Conservation (phyloP, 106 monocot species). For the Xerophyta viscosa region DNA sequence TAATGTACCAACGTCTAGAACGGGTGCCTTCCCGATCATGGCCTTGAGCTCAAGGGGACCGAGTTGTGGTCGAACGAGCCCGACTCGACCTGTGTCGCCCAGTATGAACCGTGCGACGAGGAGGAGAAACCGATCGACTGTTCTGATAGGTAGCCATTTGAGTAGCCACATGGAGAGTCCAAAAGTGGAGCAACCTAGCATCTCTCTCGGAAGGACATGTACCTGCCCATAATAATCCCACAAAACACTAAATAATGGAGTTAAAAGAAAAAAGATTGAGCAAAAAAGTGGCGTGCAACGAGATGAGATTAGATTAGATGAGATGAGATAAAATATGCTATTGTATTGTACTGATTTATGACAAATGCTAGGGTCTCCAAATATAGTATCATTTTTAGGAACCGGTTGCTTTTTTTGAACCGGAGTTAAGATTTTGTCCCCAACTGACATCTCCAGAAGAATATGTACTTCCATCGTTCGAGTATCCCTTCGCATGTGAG, state of each 20-base stretch:
- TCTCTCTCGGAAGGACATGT: constrained; percentile 66
- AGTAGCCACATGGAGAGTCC: constrained; percentile 62
- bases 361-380: too few species aligned
- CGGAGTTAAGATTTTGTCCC: too few species aligned
- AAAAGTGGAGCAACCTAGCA: constrained; percentile 68
- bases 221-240: constrained; percentile 23
- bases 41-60: constrained; percentile 67
- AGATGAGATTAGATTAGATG: too few species aligned
- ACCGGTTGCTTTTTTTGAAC: too few species aligned
- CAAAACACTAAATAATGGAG: too few species aligned
- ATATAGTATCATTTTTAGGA: too few species aligned
- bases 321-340: constrained; percentile 11
- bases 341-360: neutral
- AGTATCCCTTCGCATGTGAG: too few species aligned
- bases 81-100: constrained; percentile 40
- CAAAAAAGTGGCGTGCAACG: neutral
- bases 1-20: constrained; percentile 71
- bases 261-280: neutral
- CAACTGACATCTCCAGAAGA: too few species aligned
- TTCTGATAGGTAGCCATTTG: constrained; percentile 37
- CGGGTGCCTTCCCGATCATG: constrained; percentile 62
- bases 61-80: constrained; percentile 42
- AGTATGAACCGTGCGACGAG: constrained; percentile 33
- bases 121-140: constrained; percentile 54
- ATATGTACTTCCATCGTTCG: too few species aligned